Conservation (phyloP, 108 stramenopile genomes). For the Pseudonitzschia pungens region DNA sequence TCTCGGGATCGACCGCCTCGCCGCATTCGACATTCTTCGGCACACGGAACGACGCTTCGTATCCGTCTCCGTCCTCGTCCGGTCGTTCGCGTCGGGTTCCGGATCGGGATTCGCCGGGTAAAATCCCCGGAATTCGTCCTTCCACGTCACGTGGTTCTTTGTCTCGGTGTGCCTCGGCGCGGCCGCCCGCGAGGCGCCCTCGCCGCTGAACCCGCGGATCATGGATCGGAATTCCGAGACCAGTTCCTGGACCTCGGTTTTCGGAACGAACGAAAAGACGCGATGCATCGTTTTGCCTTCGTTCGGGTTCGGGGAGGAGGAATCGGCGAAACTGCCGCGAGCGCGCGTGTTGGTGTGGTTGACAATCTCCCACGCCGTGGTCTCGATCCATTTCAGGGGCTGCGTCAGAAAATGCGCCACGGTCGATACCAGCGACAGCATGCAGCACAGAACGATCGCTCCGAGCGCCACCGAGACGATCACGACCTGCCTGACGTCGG, state of each 20-base stretch:
- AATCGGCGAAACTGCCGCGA: slow-evolving; percentile 1
- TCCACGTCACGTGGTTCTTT: slow-evolving; percentile 37
- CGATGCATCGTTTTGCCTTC: slow-evolving; percentile 2
- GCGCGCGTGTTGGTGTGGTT: slow-evolving; percentile 31
- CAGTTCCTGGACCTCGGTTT: slow-evolving; percentile 50
- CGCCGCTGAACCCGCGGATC: slow-evolving; percentile 37
- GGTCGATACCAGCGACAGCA: slow-evolving; percentile 34
- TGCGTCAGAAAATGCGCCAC: slow-evolving; percentile 41
- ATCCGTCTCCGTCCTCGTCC: slow-evolving; percentile 6
- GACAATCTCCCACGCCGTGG: slow-evolving; percentile 37
- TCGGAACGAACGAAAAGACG: slow-evolving; percentile 37
- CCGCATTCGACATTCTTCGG: slow-evolving; percentile 13
- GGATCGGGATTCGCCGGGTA: slow-evolving; percentile 13
- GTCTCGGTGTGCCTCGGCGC: slow-evolving; percentile 22
- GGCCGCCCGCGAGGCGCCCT: slow-evolving; percentile 30
- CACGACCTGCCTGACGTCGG: slow-evolving; percentile 27
- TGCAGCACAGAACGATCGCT: slow-evolving; percentile 29
- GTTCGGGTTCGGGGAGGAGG: background rate
- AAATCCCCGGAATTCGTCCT: slow-evolving; percentile 36
- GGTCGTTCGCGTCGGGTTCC: slow-evolving; percentile 18
- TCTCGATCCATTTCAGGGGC: slow-evolving; percentile 56
- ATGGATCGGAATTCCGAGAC: slow-evolving; percentile 35
- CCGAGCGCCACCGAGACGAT: slow-evolving; percentile 33
- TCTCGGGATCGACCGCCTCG: background rate
- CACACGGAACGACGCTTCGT: slow-evolving; percentile 17